Conservation (phyloP, 2,329 filamentous ascomycete species). For the Gremmenia infestans region DNA sequence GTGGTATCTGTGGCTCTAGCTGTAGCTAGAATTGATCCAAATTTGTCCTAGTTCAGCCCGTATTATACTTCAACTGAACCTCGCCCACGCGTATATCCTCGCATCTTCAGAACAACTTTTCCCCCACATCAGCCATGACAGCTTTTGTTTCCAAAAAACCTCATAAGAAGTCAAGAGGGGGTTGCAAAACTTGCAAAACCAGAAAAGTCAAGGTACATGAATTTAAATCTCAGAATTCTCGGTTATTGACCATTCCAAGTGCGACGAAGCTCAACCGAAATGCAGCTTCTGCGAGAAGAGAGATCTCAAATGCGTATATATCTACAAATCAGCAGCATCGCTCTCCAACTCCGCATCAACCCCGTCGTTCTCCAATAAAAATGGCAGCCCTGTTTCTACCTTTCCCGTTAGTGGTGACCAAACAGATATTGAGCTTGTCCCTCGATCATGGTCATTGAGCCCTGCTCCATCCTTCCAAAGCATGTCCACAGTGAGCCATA, state of each 20-base stretch:
- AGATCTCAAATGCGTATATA: constrained; percentile 24
- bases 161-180: constrained; percentile 30
- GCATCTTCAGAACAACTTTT: background rate
- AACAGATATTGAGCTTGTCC: background rate
- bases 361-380: background rate
- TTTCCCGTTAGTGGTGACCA: background rate
- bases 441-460: background rate
- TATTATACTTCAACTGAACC: background rate
- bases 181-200: constrained; percentile 27
- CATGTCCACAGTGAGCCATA: constrained; percentile 13
- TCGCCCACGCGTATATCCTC: background rate
- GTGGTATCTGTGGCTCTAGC: background rate
- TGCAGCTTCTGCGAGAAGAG: constrained; percentile 27
- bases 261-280: constrained; percentile 27
- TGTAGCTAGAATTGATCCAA: background rate
- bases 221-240: background rate
- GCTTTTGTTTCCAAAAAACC: constrained; percentile 27
- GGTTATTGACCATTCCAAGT: constrained; percentile 16
- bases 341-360: background rate
- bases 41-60: background rate
- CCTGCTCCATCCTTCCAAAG: background rate
- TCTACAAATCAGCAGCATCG: background rate
- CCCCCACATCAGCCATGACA: constrained; percentile 13
- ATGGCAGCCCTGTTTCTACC: background rate
- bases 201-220: constrained; percentile 28